phyloP scores from a whole-genome alignment of 345 rosid species.

The Ceriops tagal region DNA sequence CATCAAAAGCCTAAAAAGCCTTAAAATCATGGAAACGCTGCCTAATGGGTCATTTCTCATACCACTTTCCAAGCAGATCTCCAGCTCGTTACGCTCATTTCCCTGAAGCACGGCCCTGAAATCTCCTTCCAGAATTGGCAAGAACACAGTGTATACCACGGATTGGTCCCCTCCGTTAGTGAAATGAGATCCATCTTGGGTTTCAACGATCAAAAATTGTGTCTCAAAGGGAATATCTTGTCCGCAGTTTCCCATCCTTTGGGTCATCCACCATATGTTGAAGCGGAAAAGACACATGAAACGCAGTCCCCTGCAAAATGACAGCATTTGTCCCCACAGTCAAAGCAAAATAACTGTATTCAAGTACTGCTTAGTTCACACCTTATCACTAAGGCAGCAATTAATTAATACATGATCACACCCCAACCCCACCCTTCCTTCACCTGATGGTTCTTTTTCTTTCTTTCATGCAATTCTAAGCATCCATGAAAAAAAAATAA shows the following conservation, averaged over 20 bases:
- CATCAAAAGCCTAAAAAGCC: not conserved
- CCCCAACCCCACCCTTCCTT: not conserved
- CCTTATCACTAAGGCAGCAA: not conserved
- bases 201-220: constrained; percentile 55
- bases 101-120: constrained; percentile 71
- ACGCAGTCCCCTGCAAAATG: constrained; percentile 49
- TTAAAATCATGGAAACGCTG: not conserved
- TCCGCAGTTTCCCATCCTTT: constrained; percentile 58
- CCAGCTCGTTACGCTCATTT: constrained; percentile 52
- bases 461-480: no score
- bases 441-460: no score
- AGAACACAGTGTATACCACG: constrained; percentile 41
- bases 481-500: no score
- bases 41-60: not conserved
- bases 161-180: constrained; percentile 28
- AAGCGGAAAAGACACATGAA: constrained; percentile 65
- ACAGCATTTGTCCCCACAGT: not conserved
- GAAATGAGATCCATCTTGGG: constrained; percentile 41
- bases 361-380: not conserved
- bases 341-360: not conserved
- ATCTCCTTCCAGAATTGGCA: constrained; percentile 63
- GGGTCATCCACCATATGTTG: constrained; percentile 84
- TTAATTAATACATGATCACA: not conserved
- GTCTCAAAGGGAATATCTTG: constrained; percentile 63
- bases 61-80: constrained; percentile 72